Base-by-base conservation (phyloP, 1,284 basidiomycete genomes). In the Cystobasidiaceae sp. region DNA sequence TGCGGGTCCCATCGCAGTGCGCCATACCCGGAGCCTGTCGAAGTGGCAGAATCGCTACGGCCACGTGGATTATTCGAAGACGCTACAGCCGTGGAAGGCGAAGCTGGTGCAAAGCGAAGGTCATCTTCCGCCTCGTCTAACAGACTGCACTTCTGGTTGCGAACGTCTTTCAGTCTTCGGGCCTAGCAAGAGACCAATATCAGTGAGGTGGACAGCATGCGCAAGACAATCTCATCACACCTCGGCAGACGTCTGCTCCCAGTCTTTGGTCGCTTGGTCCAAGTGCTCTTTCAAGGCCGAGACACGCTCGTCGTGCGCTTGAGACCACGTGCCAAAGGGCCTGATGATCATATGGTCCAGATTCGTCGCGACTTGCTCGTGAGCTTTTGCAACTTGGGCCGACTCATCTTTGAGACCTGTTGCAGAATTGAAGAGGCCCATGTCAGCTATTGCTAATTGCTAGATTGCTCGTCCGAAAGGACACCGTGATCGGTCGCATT, bases 321-420 rank as follows among this genome's bases (percentile, higher is more conserved):
- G 21, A 4, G 60, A 52, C 60, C 60, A 62, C n/a, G 60, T 52
- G 4, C 39, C 45, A 30, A 62, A 62, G 48, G 60, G 60, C n/a
- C 50, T 33, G 34, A 62, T 33, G 37, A 62, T 43, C 39, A 62
- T 51, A 21, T 52, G 48, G 11, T 62, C 49, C 25, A 62, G 37
- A 25, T 51, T 62, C n/a, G 43, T 30, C 4, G 49, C 49, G 25
- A 62, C 60, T 23, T 41, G 48, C 27, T 62, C 41, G 60, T 62
- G 60, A 19, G 60, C 60, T 21, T 62, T 62, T 27, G 60, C 60
- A n/a, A 52, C 50, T 19, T 52, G 60, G 15, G 30, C 60, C 5
- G 60, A 39, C 41, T 62, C 60, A 27, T 54, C 34, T 27, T 62
- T 62, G 19, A 62, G 37, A 39, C 60, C 60, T 62, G 50, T 3